phyloP scores from a whole-genome alignment of 441 rosid species.

The Gossypium davidsonii region DNA sequence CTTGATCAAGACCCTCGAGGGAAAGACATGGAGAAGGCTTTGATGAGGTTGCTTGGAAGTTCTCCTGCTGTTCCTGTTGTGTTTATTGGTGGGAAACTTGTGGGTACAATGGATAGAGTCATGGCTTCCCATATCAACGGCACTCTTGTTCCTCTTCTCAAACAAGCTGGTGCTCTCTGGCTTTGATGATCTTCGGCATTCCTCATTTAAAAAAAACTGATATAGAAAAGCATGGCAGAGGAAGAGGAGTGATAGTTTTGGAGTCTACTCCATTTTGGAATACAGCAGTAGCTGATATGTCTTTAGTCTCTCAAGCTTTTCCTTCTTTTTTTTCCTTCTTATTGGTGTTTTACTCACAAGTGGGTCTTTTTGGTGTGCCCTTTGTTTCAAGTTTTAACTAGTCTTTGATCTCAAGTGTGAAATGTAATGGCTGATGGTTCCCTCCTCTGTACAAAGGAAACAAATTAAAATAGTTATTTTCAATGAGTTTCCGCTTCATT shows the following conservation, averaged over 20 bases:
- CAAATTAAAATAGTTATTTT: conserved; percentile 2
- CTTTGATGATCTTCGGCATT: conserved; percentile 24
- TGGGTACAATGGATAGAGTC: conserved; percentile 63
- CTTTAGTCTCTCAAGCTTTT: not conserved
- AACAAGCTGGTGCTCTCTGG: conserved; percentile 68
- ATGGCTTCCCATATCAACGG: conserved; percentile 75
- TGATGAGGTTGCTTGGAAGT: conserved; percentile 37
- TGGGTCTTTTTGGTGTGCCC: not conserved
- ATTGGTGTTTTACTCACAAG: not conserved
- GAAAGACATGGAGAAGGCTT: conserved; percentile 46
- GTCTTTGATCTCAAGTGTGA: conserved; percentile 7
- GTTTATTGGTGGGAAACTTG: conserved; percentile 63
- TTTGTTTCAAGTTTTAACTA: not conserved
- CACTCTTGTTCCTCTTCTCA: conserved; percentile 64
- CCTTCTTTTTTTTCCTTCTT: not conserved
- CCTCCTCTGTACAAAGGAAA: conserved; percentile 30
- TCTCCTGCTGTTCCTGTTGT: conserved; percentile 54
- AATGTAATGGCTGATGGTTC: conserved; percentile 26
- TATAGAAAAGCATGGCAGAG: conserved; percentile 23
- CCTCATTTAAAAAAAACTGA: not conserved
- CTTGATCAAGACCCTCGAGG: conserved; percentile 63
- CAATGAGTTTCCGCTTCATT: not conserved
- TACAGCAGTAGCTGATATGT: not conserved
- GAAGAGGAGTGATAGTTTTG: conserved; percentile 29
- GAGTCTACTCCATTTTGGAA: conserved; percentile 23